phyloP scores from a whole-genome alignment of 768 basidiomycete genomes.

The Galerina marginata region DNA sequence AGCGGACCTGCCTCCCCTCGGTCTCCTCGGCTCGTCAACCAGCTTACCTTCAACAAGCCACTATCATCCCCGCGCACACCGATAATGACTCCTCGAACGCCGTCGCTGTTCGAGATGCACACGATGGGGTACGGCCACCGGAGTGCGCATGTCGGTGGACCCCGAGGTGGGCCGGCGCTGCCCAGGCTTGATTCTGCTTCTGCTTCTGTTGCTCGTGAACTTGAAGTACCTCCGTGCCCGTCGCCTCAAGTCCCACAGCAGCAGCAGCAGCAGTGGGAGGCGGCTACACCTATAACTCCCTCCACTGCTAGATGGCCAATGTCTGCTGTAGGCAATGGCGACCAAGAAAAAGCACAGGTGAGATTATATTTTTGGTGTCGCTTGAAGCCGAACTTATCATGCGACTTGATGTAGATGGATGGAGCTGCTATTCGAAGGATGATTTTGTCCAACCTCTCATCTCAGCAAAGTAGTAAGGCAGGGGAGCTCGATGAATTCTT shows the following conservation, averaged over 20 bases:
- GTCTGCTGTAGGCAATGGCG: conserved; percentile 12
- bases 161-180: conserved; percentile 8
- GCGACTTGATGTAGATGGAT: conserved; percentile 25
- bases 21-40: conserved; percentile 24
- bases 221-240: conserved; percentile 11
- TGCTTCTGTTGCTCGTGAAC: neutral
- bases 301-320: conserved; percentile 25
- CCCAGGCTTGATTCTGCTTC: conserved; percentile 1
- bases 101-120: conserved; percentile 37
- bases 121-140: conserved; percentile 32
- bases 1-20: neutral
- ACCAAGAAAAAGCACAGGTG: conserved; percentile 18
- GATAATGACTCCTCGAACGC: conserved; percentile 29
- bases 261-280: neutral
- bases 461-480: conserved; percentile 13
- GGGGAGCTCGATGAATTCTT: conserved; percentile 20
- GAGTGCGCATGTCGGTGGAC: conserved; percentile 26
- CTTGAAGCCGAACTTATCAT: neutral
- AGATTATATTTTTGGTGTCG: neutral
- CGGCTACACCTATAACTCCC: conserved; percentile 15
- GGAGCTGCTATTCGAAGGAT: conserved; percentile 39
- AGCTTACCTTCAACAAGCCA: conserved; percentile 24
- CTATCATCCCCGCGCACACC: conserved; percentile 30
- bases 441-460: conserved; percentile 40
- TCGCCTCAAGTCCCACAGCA: conserved; percentile 14